Base-by-base conservation (phyloP, 2,329 filamentous ascomycete genomes). In the Nannizziopsis barbatae region DNA sequence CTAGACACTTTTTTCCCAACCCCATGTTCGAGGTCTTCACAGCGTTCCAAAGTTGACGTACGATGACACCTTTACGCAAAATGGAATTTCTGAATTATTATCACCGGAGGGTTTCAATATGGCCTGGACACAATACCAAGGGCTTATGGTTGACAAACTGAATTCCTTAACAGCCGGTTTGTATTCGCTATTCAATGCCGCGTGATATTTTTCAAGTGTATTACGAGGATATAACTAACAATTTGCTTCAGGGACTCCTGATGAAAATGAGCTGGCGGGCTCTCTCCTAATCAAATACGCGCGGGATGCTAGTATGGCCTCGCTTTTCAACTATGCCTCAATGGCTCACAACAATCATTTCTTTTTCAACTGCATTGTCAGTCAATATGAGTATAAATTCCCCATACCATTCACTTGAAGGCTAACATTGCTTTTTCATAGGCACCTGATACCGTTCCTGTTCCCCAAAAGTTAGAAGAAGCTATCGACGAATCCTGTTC, bases 321-420 rank as follows among this genome's bases (percentile, higher is more conserved):
- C 82, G 58, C 73, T 83, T 64, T 98, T 98, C 80, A 98, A 96
- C 77, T 80, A 93, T 66, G 92, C 92, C 66, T 94, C 86, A 59
- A 94, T 94, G 85, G 86, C 87, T 49, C 84, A 86, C 75, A 96
- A 96, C 78, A 95, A 81, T 67, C 76, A 81, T 64, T 71, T 72
- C 55, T 73, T 71, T 62, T 73, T 72, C 62, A 69, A 69, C 54
- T 65, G 65, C 56, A 58, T 74, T 57, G 66, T 69, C 18, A 62
- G 67, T 50, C n/a, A 11, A 31, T 56, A 15, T 30, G 50, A 45
- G 12, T 37, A 33, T 39, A 8, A 32, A n/a, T 15, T 22, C 10
- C 3, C 2, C 7, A 36, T 18, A 11, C 6, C 80, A 65, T 72
- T 80, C 63, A 83, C 87, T 73, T 90, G 87, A 77, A 89, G 90